Evolutionary conservation across 2,329 filamentous ascomycete species (phyloP).

Genomic region (Fusarium subglutinans): DNA sequence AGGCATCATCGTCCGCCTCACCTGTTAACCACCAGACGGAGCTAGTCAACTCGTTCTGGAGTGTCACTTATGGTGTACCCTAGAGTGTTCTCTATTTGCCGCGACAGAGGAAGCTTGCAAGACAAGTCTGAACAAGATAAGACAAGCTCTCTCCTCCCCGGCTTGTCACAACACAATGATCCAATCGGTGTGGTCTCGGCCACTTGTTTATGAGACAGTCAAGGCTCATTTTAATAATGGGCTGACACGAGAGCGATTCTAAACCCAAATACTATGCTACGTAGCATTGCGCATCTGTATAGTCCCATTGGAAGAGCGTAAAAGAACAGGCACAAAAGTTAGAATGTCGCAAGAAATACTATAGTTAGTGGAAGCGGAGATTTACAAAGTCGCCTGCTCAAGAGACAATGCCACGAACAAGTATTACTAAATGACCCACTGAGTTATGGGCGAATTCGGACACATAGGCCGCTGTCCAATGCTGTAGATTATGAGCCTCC

Average conservation of each 20-base stretch:
- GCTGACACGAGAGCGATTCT: background rate
- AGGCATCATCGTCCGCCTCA: background rate
- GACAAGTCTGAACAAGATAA: background rate
- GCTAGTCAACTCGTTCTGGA: conserved; percentile 1
- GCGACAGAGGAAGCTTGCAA: background rate
- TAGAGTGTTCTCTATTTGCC: background rate
- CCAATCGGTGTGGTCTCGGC: conserved; percentile 4
- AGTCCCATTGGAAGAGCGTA: background rate
- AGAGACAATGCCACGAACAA: background rate
- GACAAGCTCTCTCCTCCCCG: background rate
- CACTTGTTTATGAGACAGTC: background rate
- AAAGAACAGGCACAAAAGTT: background rate
- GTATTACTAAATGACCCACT: background rate
- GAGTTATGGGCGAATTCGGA: background rate
- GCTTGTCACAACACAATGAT: conserved; percentile 1
- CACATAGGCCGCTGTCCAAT: background rate
- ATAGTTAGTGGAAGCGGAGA: background rate
- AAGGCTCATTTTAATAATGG: conserved; percentile 3
- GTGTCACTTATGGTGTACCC: background rate
- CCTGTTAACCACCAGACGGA: background rate
- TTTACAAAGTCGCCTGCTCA: background rate
- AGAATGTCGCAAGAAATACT: background rate
- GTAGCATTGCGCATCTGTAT: conserved; percentile 9
- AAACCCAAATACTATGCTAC: conserved; percentile 4
- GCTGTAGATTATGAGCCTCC: background rate